Evolutionary conservation across 192 early-diverging fungal genomes (phyloP), one percentile per base, ranked within the genome.

Genomic region (Borealophlyctis nickersoniae): DNA sequence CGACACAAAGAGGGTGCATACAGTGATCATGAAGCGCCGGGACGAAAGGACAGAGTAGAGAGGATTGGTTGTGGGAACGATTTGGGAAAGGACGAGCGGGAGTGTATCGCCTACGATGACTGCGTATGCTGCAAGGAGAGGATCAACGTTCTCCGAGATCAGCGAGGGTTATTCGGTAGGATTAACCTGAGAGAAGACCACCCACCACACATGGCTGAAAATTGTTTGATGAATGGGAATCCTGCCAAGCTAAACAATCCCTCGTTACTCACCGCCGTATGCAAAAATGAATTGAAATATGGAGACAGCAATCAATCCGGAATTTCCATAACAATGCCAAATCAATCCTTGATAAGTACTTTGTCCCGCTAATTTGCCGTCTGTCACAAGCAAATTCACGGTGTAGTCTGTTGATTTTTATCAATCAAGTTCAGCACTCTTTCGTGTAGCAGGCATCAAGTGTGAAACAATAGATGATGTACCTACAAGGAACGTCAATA

Each of bases 231-330:
- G n/a, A n/a, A n/a, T n/a, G n/a, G n/a, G n/a, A 56, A 22, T 19
- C 19, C 22, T n/a, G 22, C 16, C 23, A 36, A 60, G 61, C 19
- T 14, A 26, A 63, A 61, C 29, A 19, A 23, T 63, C 48, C 65
- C 36, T 24, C 36, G 63, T 58, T 69, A 65, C 76, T 82, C 82
- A 78, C 91, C 93, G 61, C 94, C 94, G 79, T 92, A 94, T 0
- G 94, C 93, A 82, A 96, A 94, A 4, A 89, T 79, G 60, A 94
- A 93, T 70, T 95, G 93, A 71, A 95, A 96, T 39, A 93, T 69
- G 3, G 92, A 93, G 57, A 91, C 92, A 3, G 81, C 45, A 28
- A 70, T 73, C 32, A 90, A 73, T 1, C 94, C 94, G 35, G 78
- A 53, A 23, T 82, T 79, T 50, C 94, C 94, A 68, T 90, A 96